Evolutionary conservation across 2,329 filamentous ascomycete species (phyloP), one percentile per base, ranked within the genome.

Genomic region (Trichophyton rubrum): DNA sequence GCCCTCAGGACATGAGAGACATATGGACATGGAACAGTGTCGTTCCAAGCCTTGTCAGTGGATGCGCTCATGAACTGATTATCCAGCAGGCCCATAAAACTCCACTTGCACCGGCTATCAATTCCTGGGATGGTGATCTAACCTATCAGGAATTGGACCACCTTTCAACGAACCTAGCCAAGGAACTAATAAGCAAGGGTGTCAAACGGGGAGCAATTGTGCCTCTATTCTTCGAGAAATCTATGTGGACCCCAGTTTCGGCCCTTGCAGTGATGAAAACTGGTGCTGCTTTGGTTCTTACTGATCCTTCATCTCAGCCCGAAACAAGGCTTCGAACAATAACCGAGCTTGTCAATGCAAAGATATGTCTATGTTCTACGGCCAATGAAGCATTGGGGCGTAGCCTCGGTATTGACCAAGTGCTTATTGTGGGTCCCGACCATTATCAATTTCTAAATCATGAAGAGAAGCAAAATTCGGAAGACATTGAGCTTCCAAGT

Each of bases 311-410:
- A 20, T 66, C 63, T 3, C 64, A 69, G 24, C 71, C 69, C 0
- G 61, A 70, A 2, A 68, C 69, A 9, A 70, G 75, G 5, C 66
- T 77, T 15, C 68, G 69, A 3, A 69, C 59, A 7, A 67, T 68
- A 55, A 64, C 62, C 15, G 24, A 58, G 2, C 62, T 66, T 35
- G 57, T 64, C 9, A 59, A 62, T 13, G 63, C 63, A 1, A 51
- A 58, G 3, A 20, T 64, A 1, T 60, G 67, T 9, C n/a, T 67
- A 11, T 63, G 64, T 13, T 67, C 66, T 5, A 33, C 55, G 27
- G 35, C 41, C 24, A 60, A 65, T 41, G 60, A 51, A n/a, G 47
- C 58, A 11, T 38, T 66, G 6, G 63, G 59, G n/a, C 38, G 15
- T 11, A 45, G 38, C 15, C 53, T 66, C 9, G 15, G 35, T 13